Base-by-base conservation (phyloP, 371 early-diverging fungal species). In the Mucor sp. region DNA sequence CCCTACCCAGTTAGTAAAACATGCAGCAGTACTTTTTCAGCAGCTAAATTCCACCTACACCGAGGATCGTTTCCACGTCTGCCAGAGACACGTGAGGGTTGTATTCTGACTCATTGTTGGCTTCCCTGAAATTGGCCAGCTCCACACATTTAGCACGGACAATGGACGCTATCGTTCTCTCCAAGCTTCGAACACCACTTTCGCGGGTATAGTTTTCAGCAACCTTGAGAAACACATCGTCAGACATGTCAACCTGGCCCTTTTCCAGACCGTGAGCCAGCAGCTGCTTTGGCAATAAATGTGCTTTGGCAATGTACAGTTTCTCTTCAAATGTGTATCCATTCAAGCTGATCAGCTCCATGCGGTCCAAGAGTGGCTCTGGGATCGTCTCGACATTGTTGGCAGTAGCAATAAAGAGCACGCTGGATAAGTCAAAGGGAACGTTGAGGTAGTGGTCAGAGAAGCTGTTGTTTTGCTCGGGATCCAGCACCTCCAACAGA, bases 271-370 rank as follows among this genome's bases (percentile, higher is more conserved):
- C 95, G 72, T 94, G 93, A 5, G 71, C 73, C 9, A 67, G 66
- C 35, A 90, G 73, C 71, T 94, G 94, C 68, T 93, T 94, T 25
- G 95, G 90, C 25, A 88, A 27, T 43, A 87, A 63, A 66, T 86
- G 83, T 15, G 78, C 63, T 41, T 72, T 66, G 8, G 87, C 84
- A 72, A 88, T 88, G 66, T 78, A 73, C 1, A 82, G 61, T 65
- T 96, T 96, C 63, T 96, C 95, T 17, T 91, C 91, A 69, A 90
- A 85, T 2, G 95, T 94, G 77, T 96, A 96, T 14, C 94, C 94
- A 27, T 92, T 88, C 19, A 96, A 70, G 17, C 85, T 84, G 55
- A 96, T 91, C 17, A 94, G 72, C 71, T 94, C 95, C 95, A 95
- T 95, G 39, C 96, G 88, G 74, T 96, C 96, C 28, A 94, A 69